Evolutionary conservation across 2,329 filamentous ascomycete genomes (phyloP).

Genomic region (Dactylonectria estremocensis): DNA sequence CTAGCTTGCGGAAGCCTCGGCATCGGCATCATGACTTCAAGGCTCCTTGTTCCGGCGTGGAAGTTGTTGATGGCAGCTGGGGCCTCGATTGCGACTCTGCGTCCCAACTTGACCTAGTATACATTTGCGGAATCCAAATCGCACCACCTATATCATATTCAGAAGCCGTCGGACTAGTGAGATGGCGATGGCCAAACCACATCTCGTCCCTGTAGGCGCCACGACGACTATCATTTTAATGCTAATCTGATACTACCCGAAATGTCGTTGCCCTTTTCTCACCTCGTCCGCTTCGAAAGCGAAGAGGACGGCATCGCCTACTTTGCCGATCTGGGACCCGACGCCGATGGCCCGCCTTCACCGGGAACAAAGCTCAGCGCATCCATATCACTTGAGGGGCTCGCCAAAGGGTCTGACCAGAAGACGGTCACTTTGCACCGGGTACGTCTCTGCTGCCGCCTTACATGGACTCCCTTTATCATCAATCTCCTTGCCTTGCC

Average conservation of each 20-base stretch:
- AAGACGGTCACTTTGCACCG: background rate
- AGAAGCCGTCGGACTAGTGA: no score
- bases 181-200: background rate
- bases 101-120: no score
- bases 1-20: background rate
- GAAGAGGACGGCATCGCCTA: background rate
- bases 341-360: background rate
- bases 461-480: background rate
- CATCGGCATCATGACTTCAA: background rate
- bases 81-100: no score
- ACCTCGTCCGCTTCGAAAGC: slow-evolving; percentile 3
- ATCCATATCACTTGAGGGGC: background rate
- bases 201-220: background rate
- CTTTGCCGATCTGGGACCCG: slow-evolving; percentile 5
- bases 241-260: background rate
- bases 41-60: no score
- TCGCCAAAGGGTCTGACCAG: background rate
- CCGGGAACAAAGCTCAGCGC: slow-evolving; percentile 1
- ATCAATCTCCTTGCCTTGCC: background rate
- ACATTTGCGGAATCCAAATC: no score
- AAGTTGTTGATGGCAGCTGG: no score
- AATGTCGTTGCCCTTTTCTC: background rate
- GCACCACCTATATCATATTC: no score
- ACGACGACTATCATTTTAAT: background rate
- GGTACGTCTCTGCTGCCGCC: background rate